These are phyloP conservation scores for Magnaporthales sp. DNA, from an alignment of 2,329 filamentous ascomycete species.

Conservation along the genomic window DNA sequence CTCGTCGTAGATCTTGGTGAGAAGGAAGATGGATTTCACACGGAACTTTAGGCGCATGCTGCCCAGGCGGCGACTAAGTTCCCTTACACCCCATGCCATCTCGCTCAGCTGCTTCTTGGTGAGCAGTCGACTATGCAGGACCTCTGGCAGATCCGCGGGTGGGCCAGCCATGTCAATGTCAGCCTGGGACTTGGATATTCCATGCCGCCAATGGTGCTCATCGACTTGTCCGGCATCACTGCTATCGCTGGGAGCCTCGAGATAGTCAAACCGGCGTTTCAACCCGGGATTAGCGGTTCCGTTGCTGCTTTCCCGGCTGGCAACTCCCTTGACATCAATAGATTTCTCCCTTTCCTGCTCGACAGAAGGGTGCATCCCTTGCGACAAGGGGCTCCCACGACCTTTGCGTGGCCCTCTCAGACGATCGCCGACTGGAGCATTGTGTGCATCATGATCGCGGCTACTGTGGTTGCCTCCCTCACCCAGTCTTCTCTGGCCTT, in stretches of 20 bases:
- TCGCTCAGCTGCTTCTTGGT: slow-evolving; percentile 93
- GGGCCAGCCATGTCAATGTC: slow-evolving; percentile 26
- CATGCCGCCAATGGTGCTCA: slow-evolving; percentile 43
- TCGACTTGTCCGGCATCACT: slow-evolving; percentile 43
- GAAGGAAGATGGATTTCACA: slow-evolving; percentile 74
- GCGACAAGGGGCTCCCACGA: neutral
- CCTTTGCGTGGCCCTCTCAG: slow-evolving; percentile 7
- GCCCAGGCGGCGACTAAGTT: slow-evolving; percentile 77
- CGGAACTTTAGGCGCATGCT: slow-evolving; percentile 76
- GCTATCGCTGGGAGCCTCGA: slow-evolving; percentile 25
- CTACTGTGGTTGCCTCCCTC: slow-evolving; percentile 8
- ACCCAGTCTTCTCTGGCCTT: slow-evolving; percentile 38
- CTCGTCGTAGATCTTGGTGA: slow-evolving; percentile 88
- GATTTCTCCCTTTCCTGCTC: slow-evolving; percentile 13
- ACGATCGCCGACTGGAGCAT: slow-evolving; percentile 11
- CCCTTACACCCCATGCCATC: slow-evolving; percentile 93
- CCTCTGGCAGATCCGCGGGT: slow-evolving; percentile 12
- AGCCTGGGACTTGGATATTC: slow-evolving; percentile 14
- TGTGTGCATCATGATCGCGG: slow-evolving; percentile 6
- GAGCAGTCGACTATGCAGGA: slow-evolving; percentile 59
- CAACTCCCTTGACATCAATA: neutral
- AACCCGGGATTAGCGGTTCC: neutral
- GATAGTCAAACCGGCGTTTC: slow-evolving; percentile 4
- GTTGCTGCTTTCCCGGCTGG: neutral
- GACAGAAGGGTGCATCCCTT: slow-evolving; percentile 14